Base-by-base conservation (phyloP, 768 basidiomycete genomes). In the Xerocomellus amylosporus region DNA sequence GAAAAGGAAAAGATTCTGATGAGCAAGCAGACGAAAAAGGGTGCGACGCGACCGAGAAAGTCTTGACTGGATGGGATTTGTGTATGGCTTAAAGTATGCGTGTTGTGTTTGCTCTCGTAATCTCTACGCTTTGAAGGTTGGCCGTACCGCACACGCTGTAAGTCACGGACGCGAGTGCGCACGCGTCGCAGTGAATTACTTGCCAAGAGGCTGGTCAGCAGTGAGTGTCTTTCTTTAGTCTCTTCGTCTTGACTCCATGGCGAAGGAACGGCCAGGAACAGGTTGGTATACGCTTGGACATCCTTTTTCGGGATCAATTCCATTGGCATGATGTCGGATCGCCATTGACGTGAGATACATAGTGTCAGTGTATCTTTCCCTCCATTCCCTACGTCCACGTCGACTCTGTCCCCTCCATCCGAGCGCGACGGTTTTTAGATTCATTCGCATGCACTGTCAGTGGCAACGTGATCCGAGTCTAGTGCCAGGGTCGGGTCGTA, bases 1-100 rank as follows among this genome's bases (percentile, higher is more conserved):
- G 31, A 47, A 55, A 46, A 72, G 72, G 69, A 67, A 57, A 70
- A 63, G 59, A 74, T n/a, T n/a, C n/a, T n/a, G n/a, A n/a, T 72
- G 40, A 65, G 58, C 52, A 54, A 62, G 46, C 64, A 66, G 14
- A 33, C 51, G 3, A 69, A 53, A 37, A 73, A 63, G 55, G 60
- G 58, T 22, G 38, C 54, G 12, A 43, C 44, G 20, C 66, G 67
- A 33, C 50, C 65, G 24, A 65, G 60, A 51, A 69, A 65, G 55
- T 58, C 62, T 40, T 70, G 66, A 68, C n/a, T 37, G 13, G 50
- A 43, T 38, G 55, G 55, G 43, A 49, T 41, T n/a, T 36, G 54
- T 63, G 43, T 49, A 55, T 38, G 49, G 31, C 57, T n/a, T n/a
- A n/a, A n/a, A n/a, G n/a, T n/a, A 54, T 54, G 54, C 40, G 31